phyloP scores from a whole-genome alignment of 352 stramenopile genomes.

The Globisporangium nagaii region DNA sequence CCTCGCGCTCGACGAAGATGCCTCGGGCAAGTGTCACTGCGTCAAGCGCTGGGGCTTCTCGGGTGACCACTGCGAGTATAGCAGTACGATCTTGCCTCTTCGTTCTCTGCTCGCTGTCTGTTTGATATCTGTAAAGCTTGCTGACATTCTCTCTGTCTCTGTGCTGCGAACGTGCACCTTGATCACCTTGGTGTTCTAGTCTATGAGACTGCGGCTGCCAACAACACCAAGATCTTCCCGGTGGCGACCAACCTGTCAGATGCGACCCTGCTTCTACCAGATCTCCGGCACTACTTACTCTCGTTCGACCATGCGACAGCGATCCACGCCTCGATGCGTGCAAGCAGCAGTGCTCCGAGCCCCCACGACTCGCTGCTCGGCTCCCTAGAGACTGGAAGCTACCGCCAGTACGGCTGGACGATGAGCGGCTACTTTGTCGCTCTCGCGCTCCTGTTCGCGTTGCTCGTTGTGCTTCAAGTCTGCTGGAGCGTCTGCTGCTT shows the following conservation, averaged over 20 bases:
- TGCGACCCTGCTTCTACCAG: slow-evolving; percentile 30
- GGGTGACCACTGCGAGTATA: slow-evolving; percentile 59
- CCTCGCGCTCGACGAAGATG: slow-evolving; percentile 43
- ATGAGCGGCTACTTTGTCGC: slow-evolving; percentile 22
- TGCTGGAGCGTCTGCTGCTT: slow-evolving; percentile 48
- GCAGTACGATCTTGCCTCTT: slow-evolving; percentile 25
- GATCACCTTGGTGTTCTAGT: slow-evolving; percentile 28
- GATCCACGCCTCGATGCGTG: slow-evolving; percentile 8
- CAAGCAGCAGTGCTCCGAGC: background rate
- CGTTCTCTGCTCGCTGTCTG: background rate
- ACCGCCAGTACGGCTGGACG: slow-evolving; percentile 45
- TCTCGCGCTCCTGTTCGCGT: slow-evolving; percentile 15
- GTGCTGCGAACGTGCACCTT: no score
- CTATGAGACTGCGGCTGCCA: slow-evolving; percentile 45
- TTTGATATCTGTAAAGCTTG: no score
- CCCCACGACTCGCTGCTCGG: slow-evolving; percentile 9
- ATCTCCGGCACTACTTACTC: slow-evolving; percentile 39
- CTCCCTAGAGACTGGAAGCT: slow-evolving; percentile 23
- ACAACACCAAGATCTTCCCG: slow-evolving; percentile 42
- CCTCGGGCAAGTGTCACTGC: slow-evolving; percentile 52
- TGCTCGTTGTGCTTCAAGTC: slow-evolving; percentile 39
- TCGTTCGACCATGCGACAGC: slow-evolving; percentile 33
- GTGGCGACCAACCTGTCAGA: slow-evolving; percentile 24
- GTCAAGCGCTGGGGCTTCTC: slow-evolving; percentile 62
- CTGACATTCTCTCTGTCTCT: no score